Percentiles rank a stretch among this genome's conserved stretches.
phyloP scores from a whole-genome alignment of 768 basidiomycete species.

The Lactifluus volemus region DNA sequence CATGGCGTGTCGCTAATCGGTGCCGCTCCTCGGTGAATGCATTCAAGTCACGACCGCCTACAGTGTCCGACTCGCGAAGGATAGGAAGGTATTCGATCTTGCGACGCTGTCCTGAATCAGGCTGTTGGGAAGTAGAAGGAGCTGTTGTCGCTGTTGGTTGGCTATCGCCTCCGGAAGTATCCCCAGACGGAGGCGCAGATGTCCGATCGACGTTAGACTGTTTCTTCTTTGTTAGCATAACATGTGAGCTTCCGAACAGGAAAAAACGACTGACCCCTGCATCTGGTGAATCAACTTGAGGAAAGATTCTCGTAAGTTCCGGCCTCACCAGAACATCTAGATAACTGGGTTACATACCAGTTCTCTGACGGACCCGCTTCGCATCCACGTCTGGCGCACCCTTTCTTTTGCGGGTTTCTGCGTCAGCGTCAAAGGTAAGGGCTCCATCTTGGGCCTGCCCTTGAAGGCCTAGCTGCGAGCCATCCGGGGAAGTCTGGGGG shows the following conservation, averaged over 20 bases:
- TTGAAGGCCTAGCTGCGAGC: slow-evolving; percentile 1
- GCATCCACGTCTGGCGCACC: slow-evolving; percentile 52
- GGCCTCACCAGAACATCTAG: not conserved
- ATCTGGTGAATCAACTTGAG: slow-evolving; percentile 25
- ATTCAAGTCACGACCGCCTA: slow-evolving; percentile 76
- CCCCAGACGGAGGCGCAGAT: slow-evolving; percentile 20
- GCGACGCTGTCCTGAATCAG: slow-evolving; percentile 47
- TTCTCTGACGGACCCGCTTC: slow-evolving; percentile 68
- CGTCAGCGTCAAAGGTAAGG: slow-evolving; percentile 44
- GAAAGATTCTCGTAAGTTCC: not conserved
- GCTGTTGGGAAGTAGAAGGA: slow-evolving; percentile 1
- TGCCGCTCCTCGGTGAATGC: slow-evolving; percentile 52
- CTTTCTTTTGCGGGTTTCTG: slow-evolving; percentile 65
- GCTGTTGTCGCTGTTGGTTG: not conserved
- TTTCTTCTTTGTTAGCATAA: not conserved
- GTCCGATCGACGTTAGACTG: slow-evolving; percentile 22
- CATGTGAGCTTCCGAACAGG: not conserved
- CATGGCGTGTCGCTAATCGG: slow-evolving; percentile 41
- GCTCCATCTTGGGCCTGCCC: slow-evolving; percentile 7
- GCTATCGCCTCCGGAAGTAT: not conserved
- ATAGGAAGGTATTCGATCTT: slow-evolving; percentile 87
- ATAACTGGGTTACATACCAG: slow-evolving; percentile 38
- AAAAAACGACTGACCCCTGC: slow-evolving; percentile 20
- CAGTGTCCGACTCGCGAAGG: slow-evolving; percentile 61
- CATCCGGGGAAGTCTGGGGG: slow-evolving; percentile 4